Conservation (phyloP, 2,329 filamentous ascomycete genomes). For the Colletotrichum plurivorum region DNA sequence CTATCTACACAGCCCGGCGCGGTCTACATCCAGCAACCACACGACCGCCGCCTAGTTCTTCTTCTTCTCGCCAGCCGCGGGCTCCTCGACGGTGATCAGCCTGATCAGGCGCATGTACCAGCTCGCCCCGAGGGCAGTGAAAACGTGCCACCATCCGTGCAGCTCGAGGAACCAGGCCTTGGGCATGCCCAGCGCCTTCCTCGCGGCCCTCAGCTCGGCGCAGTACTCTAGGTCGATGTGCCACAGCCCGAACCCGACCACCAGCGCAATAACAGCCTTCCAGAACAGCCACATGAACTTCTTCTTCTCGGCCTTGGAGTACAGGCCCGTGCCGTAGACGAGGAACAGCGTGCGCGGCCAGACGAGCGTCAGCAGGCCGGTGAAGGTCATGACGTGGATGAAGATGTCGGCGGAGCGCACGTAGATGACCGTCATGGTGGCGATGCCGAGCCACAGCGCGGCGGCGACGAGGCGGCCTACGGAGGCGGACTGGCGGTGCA, state of each 20-base stretch:
- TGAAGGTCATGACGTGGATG: conserved; percentile 58
- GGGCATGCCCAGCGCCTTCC: conserved; percentile 64
- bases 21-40: too few relatives aligned
- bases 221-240: conserved; percentile 70
- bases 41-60: neutral
- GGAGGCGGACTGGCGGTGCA: conserved; percentile 56
- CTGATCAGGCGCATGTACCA: conserved; percentile 52
- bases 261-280: conserved; percentile 51
- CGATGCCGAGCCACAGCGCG: conserved; percentile 56
- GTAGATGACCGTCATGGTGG: conserved; percentile 58
- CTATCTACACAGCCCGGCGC: too few relatives aligned
- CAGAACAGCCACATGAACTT: conserved; percentile 46
- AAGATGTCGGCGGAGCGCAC: conserved; percentile 58
- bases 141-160: conserved; percentile 76
- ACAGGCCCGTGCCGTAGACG: conserved; percentile 48
- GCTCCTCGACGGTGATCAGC: conserved; percentile 30
- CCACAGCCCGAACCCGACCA: conserved; percentile 67
- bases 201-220: conserved; percentile 58
- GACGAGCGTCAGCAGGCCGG: conserved; percentile 50
- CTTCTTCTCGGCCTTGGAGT: conserved; percentile 47
- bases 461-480: conserved; percentile 51
- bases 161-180: conserved; percentile 70
- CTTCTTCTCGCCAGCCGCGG: conserved; percentile 8
- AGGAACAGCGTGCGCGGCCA: conserved; percentile 53
- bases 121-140: conserved; percentile 69